Evolutionary conservation across 805 yeast species (phyloP).

Genomic region (Starmerella stigmatis): DNA sequence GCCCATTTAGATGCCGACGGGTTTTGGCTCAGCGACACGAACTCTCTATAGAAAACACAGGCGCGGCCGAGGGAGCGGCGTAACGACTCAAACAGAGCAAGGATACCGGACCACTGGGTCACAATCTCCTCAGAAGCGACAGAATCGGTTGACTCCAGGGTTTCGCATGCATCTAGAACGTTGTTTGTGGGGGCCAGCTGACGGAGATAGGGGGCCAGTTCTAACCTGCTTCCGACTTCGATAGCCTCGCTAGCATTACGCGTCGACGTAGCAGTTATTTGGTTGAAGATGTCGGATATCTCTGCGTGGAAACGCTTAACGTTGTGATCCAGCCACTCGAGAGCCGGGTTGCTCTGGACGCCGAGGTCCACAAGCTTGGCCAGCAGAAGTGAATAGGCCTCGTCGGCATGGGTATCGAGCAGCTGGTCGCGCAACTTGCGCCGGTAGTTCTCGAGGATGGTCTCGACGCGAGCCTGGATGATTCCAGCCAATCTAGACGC

Average conservation of each 20-base stretch:
- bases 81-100: constrained; percentile 13
- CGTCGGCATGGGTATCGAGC: constrained; percentile 28
- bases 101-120: constrained; percentile 20
- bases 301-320: constrained; percentile 33
- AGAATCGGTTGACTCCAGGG: constrained; percentile 1
- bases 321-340: constrained; percentile 49
- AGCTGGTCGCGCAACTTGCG: constrained; percentile 44
- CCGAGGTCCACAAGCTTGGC: constrained; percentile 53
- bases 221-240: constrained; percentile 10
- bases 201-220: constrained; percentile 14
- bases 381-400: constrained; percentile 33
- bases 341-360: constrained; percentile 53
- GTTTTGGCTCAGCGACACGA: constrained; percentile 13
- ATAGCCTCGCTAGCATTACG: constrained; percentile 12
- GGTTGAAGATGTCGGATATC: constrained; percentile 16
- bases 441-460: constrained; percentile 45
- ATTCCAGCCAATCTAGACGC: constrained; percentile 35
- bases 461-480: constrained; percentile 49
- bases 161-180: constrained; percentile 3
- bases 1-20: constrained; percentile 9
- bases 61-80: constrained; percentile 17
- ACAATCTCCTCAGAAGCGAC: constrained; percentile 17
- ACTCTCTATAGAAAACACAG: constrained; percentile 23
- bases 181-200: not conserved
- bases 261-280: constrained; percentile 3